Percentiles rank a stretch among this genome's conserved stretches.
phyloP scores from a whole-genome alignment of 495 filamentous ascomycete genomes.

The Ramalina peruviana region DNA sequence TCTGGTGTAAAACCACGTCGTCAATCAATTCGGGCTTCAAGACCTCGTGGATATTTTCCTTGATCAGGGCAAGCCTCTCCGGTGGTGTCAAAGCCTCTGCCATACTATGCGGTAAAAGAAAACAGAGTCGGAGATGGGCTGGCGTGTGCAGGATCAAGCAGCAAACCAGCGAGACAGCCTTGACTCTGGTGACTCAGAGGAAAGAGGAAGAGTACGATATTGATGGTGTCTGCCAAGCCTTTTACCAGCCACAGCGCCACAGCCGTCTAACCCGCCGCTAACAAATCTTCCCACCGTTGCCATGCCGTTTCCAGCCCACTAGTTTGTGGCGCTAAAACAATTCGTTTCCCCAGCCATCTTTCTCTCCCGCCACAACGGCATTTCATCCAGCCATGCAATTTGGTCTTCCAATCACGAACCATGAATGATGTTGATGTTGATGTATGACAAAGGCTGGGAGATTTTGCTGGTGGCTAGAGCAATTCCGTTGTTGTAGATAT shows the following conservation, averaged over 20 bases:
- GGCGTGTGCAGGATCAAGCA: too few species aligned
- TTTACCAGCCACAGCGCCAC: background rate
- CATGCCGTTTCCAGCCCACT: background rate
- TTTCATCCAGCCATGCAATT: conserved; percentile 12
- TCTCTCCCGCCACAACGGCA: background rate
- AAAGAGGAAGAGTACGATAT: too few species aligned
- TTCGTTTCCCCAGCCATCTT: conserved; percentile 7
- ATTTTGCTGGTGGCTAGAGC: conserved; percentile 2
- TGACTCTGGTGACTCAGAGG: too few species aligned
- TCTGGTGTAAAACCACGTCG: conserved; percentile 51
- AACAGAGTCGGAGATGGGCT: background rate
- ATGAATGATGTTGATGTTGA: conserved; percentile 7
- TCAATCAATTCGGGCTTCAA: conserved; percentile 81
- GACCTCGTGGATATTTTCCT: conserved; percentile 66
- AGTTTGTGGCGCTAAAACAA: background rate
- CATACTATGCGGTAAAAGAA: conserved; percentile 9
- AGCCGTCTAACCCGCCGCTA: background rate
- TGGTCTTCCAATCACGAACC: conserved; percentile 11
- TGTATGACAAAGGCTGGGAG: conserved; percentile 3
- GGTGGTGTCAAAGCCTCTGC: conserved; percentile 16
- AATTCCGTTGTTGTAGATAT: background rate
- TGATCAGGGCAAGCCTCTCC: conserved; percentile 56
- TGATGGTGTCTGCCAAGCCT: background rate
- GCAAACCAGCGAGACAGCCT: too few species aligned
- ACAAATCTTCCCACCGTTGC: background rate